Base-by-base conservation (phyloP, 2,329 filamentous ascomycete genomes). In the Epichloe elymi region DNA sequence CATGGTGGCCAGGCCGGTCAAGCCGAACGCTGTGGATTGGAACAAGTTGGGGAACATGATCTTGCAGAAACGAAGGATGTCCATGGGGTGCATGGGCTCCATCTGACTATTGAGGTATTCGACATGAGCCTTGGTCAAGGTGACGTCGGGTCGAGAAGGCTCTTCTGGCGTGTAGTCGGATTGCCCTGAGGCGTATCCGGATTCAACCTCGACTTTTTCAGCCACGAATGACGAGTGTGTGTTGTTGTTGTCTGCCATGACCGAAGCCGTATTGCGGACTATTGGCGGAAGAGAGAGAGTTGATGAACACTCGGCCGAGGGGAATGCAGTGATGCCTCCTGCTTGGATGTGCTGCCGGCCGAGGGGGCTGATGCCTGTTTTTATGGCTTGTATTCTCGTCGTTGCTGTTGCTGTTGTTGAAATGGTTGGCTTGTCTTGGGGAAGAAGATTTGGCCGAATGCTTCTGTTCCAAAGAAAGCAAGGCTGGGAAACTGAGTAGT, bases 31-130 rank as follows among this genome's bases (percentile, higher is more conserved):
- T 12, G 87, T 91, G 42, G 86, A 88, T 69, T 93, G 87, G 72
- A 81, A 96, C 43, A 97, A 80, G 65, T 85, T 85, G 61, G 93
- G 93, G 61, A 98, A 85, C 60, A 91, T 85, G 60, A 86, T 83
- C 65, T 91, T 86, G 75, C 85, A 88, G 86, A 95, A 96, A 70
- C 83, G 85, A 54, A 98, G 79, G 61, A 97, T 85, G 57, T 96
- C 91, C 77, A 91, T 76, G 55, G 93, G 88, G 64, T 90, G 82
- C 68, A 97, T 86, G 63, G 83, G 79, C 67, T 93, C 86, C 60
- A 98, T 74, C 69, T 95, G 88, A 57, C 82, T 72, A 75, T 98
- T 98, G 66, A 98, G 78, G 69, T 91, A 91, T 61, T 87, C 84
- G 59, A 97, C 75, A 68, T 98, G 91, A 56, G 85, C 79, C 66